Evolutionary conservation across 306 rosid species (phyloP), one percentile per base, ranked within the genome.

Genomic region (Dalbergia cochinchinensis): DNA sequence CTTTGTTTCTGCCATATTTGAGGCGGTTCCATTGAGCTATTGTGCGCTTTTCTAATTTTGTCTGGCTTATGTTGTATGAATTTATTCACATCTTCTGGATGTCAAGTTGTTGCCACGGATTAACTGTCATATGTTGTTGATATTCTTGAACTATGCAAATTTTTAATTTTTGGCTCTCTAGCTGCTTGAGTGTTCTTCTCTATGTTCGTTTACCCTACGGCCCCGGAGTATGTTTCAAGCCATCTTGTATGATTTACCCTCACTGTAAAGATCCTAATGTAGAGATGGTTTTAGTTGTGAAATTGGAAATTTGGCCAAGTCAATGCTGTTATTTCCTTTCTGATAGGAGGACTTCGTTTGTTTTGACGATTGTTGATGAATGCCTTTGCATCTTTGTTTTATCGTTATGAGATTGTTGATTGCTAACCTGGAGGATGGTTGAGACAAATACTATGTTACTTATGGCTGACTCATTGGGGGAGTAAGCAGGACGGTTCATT

Each of bases 281-380:
- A 3, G 26, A n/a, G 16, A 7, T 53, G 58, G 57, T 14, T 57
- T 34, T 34, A 22, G 77, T 19, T 60, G 54, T 60, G 60, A 54
- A 61, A 51, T n/a, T 69, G 51, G 13, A 22, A 50, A 11, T 51
- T 47, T 41, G 8, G 48, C 61, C n/a, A 61, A 20, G 12, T 7
- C 15, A 35, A 20, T 57, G 58, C 51, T 74, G 35, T 54, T 37
- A 7, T 80, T 69, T 47, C 6, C 60, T 55, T 55, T 76, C 57
- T 58, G 22, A 19, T 72, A 16, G 64, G 48, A 19, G 66, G 65
- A 20, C 76, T 35, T 34, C n/a, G 44, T 50, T 78, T 72, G 48
- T 74, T 78, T 44, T 19, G 35, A 22, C 69, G 55, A 66, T 50
- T 83, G 67, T 71, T 34, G 58, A 53, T 22, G 80, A 45, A 55